phyloP scores from a whole-genome alignment of 306 rosid species.

The Glycyrrhiza uralensis region DNA sequence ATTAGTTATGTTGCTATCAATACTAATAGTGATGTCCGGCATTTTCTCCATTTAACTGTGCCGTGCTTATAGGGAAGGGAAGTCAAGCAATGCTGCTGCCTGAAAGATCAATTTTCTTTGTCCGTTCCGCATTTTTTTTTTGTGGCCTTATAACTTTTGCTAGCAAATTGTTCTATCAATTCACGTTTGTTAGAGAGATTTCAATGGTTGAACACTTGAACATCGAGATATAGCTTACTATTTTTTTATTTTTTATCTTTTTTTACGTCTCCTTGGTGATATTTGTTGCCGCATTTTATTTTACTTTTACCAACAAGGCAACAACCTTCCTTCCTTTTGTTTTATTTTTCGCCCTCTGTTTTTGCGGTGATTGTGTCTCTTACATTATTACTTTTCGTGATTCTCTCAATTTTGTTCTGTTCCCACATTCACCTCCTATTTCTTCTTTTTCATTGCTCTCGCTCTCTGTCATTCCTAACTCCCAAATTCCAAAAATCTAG shows the following conservation, averaged over 20 bases:
- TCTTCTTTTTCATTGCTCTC: not conserved
- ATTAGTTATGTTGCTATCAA: not conserved
- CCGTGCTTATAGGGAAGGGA: not conserved
- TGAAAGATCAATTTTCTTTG: not conserved
- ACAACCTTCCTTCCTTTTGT: not conserved
- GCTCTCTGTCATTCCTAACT: not conserved
- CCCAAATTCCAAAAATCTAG: slow-evolving; percentile 22
- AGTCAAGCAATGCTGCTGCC: not conserved
- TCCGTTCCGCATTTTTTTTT: too few relatives aligned
- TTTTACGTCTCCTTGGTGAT: too few relatives aligned
- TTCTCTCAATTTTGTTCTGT: slow-evolving; percentile 23
- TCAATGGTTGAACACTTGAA: too few relatives aligned
- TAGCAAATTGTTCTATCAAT: not conserved
- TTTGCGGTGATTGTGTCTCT: slow-evolving; percentile 25
- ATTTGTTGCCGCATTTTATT: not conserved
- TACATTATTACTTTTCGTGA: slow-evolving; percentile 31
- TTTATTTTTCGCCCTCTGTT: not conserved
- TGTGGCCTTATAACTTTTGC: not conserved
- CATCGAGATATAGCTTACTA: too few relatives aligned
- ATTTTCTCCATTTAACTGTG: not conserved
- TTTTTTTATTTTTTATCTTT: too few relatives aligned
- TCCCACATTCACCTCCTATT: not conserved
- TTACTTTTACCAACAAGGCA: not conserved
- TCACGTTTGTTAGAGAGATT: not conserved
- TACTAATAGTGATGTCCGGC: not conserved